Conservation (phyloP, 2,329 filamentous ascomycete species). For the Arthrobotrys megalospora region DNA sequence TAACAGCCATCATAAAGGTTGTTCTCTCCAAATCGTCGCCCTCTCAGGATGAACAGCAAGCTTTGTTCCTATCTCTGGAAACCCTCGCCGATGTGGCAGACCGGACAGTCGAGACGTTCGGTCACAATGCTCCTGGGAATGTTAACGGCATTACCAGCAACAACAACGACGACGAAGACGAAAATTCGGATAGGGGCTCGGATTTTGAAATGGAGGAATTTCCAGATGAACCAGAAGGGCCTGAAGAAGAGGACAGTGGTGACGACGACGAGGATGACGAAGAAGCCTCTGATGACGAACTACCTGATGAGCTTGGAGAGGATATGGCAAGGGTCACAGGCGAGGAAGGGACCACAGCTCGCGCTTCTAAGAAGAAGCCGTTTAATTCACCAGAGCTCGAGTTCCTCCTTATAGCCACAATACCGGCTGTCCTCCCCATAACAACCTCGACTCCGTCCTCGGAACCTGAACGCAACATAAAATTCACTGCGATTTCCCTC, state of each 20-base stretch:
- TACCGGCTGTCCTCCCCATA: slow-evolving; percentile 71
- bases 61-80: slow-evolving; percentile 49
- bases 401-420: slow-evolving; percentile 69
- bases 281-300: slow-evolving; percentile 70
- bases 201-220: slow-evolving; percentile 66
- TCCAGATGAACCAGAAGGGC: slow-evolving; percentile 65
- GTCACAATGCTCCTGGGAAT: slow-evolving; percentile 11
- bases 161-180: slow-evolving; percentile 67
- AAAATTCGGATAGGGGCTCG: slow-evolving; percentile 63
- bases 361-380: slow-evolving; percentile 59
- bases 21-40: slow-evolving; percentile 38
- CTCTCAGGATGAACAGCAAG: slow-evolving; percentile 47
- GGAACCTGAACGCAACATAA: slow-evolving; percentile 68
- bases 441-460: slow-evolving; percentile 68
- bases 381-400: slow-evolving; percentile 68
- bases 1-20: slow-evolving; percentile 27
- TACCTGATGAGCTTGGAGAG: slow-evolving; percentile 73
- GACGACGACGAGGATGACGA: slow-evolving; percentile 65
- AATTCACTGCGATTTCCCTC: slow-evolving; percentile 73
- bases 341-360: slow-evolving; percentile 65
- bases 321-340: slow-evolving; percentile 78
- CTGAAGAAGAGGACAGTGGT: slow-evolving; percentile 65
- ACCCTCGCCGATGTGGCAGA: slow-evolving; percentile 36
- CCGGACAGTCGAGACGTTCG: slow-evolving; percentile 44
- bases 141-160: slow-evolving; percentile 68